Evolutionary conservation across 2,329 filamentous ascomycete genomes (phyloP).

Genomic region (Massarina eburnea): DNA sequence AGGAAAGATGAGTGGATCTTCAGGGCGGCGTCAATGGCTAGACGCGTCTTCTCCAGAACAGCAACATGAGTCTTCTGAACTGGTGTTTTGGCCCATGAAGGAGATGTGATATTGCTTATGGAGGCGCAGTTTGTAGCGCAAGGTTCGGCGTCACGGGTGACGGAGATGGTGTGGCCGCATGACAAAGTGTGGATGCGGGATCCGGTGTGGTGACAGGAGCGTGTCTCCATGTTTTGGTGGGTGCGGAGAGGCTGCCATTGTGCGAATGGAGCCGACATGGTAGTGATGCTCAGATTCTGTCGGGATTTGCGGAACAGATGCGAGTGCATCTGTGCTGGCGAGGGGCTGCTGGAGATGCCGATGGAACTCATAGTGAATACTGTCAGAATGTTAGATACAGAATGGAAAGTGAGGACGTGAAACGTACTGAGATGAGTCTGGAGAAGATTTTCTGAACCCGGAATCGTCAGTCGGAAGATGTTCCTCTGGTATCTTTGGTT

Average conservation of each 20-base stretch:
- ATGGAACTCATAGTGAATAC: neutral
- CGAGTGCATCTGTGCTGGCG: slow-evolving; percentile 2
- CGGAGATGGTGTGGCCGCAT: slow-evolving; percentile 16
- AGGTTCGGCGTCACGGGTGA: slow-evolving; percentile 8
- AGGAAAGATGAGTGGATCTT: neutral
- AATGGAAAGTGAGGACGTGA: neutral
- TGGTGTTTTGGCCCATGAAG: neutral
- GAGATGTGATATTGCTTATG: neutral
- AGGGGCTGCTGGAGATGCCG: neutral
- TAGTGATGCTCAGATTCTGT: slow-evolving; percentile 7
- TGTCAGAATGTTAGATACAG: neutral
- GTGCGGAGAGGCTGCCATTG: slow-evolving; percentile 7
- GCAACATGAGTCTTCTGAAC: neutral
- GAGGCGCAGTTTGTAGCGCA: slow-evolving; percentile 15
- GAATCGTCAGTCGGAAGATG: too few species aligned
- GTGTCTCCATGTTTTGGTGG: slow-evolving; percentile 12
- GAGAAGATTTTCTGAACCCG: neutral
- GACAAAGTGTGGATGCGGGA: slow-evolving; percentile 14
- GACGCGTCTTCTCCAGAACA: neutral
- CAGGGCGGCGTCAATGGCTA: neutral
- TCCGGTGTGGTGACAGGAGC: slow-evolving; percentile 9
- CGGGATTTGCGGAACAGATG: slow-evolving; percentile 1
- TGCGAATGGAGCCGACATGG: slow-evolving; percentile 1
- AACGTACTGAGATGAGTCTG: too few species aligned
- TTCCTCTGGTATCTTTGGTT: too few species aligned